phyloP scores from a whole-genome alignment of 2,329 filamentous ascomycete species.

The Diaporthe caulivora region DNA sequence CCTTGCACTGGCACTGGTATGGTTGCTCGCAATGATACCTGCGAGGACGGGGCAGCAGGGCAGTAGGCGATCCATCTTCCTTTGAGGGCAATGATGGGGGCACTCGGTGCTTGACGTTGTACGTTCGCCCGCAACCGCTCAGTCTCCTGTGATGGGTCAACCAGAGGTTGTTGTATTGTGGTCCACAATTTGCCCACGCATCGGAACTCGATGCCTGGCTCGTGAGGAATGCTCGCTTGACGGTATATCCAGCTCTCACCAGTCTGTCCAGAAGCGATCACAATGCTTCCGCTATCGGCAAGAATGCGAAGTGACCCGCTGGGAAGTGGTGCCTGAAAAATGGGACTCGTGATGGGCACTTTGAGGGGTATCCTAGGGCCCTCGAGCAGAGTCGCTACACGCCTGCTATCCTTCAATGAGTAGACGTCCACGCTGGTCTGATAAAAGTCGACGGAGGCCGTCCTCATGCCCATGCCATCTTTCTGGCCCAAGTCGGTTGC shows the following conservation, averaged over 20 bases:
- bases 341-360: slow-evolving; percentile 69
- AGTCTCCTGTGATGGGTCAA: slow-evolving; percentile 60
- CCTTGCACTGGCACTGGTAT: slow-evolving; percentile 68
- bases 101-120: slow-evolving; percentile 61
- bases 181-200: slow-evolving; percentile 96
- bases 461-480: slow-evolving; percentile 46
- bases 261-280: slow-evolving; percentile 83
- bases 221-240: slow-evolving; percentile 59
- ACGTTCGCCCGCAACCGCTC: slow-evolving; percentile 56
- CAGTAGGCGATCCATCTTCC: slow-evolving; percentile 84
- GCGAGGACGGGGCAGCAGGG: slow-evolving; percentile 78
- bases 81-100: slow-evolving; percentile 76
- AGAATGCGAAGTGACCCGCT: slow-evolving; percentile 80
- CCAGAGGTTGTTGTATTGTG: slow-evolving; percentile 74
- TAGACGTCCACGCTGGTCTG: slow-evolving; percentile 93
- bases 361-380: slow-evolving; percentile 73
- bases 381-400: slow-evolving; percentile 79
- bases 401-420: slow-evolving; percentile 81
- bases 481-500: slow-evolving; percentile 51
- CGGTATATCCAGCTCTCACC: slow-evolving; percentile 88
- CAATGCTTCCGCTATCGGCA: slow-evolving; percentile 78
- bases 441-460: slow-evolving; percentile 68
- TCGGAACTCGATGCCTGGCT: slow-evolving; percentile 60
- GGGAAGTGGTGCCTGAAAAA: slow-evolving; percentile 77
- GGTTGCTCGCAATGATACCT: slow-evolving; percentile 76